These are phyloP conservation scores for Glycine tomentella DNA, from an alignment of 306 rosid genomes.

Conservation along the genomic window DNA sequence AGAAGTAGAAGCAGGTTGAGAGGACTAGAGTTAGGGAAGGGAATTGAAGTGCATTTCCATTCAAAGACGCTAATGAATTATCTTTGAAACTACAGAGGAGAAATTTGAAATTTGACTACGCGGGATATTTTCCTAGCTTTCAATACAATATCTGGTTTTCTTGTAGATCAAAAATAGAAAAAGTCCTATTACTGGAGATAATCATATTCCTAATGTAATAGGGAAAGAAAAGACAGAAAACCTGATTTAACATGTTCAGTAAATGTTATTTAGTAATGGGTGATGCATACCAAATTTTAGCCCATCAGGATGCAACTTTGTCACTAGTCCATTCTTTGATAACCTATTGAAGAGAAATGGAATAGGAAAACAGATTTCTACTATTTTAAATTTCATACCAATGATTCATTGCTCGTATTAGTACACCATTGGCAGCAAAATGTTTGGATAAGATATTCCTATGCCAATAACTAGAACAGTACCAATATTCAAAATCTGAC, in stretches of 20 bases:
- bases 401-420: background rate
- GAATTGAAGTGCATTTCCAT: too few species aligned
- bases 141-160: background rate
- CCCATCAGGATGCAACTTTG: background rate
- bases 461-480: background rate
- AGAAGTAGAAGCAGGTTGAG: too few species aligned
- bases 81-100: too few species aligned
- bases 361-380: background rate
- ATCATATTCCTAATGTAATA: background rate
- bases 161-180: background rate
- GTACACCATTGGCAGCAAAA: conserved; percentile 5
- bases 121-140: background rate
- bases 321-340: background rate
- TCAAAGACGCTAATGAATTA: too few species aligned
- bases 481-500: conserved; percentile 29
- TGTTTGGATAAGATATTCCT: conserved; percentile 11
- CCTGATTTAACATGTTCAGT: background rate
- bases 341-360: background rate
- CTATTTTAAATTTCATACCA: background rate
- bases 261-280: background rate
- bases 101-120: background rate
- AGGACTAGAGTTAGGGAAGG: too few species aligned
- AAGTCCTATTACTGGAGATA: background rate
- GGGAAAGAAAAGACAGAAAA: background rate
- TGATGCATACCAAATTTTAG: background rate